Evolutionary conservation across 495 filamentous ascomycete species (phyloP).

Genomic region (Xylaria castorea): DNA sequence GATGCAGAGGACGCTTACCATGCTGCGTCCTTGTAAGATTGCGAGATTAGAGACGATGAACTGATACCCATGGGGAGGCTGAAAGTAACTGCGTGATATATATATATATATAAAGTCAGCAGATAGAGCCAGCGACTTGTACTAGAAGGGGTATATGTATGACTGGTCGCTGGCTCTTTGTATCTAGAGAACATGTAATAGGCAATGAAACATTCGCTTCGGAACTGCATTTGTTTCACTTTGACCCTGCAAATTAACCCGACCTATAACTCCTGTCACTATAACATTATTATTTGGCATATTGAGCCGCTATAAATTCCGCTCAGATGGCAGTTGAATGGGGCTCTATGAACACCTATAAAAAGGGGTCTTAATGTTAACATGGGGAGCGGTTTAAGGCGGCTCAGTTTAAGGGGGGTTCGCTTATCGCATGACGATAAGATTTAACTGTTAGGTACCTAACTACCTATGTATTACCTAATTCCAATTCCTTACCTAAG

Average conservation of each 20-base stretch:
- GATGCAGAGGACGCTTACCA: neutral
- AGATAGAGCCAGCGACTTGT: slow-evolving; percentile 15
- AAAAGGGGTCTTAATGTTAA: neutral
- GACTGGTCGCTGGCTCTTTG: slow-evolving; percentile 15
- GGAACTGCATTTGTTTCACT: neutral
- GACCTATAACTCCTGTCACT: neutral
- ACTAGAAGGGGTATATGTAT: neutral
- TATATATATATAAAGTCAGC: slow-evolving; percentile 9
- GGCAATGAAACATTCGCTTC: slow-evolving; percentile 20
- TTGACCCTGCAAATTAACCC: neutral
- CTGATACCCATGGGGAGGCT: slow-evolving; percentile 24
- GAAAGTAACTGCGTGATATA: neutral
- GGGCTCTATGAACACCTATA: neutral
- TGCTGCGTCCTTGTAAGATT: neutral
- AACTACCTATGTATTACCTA: neutral
- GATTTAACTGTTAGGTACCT: neutral
- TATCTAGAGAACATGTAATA: slow-evolving; percentile 28
- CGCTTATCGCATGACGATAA: slow-evolving; percentile 8
- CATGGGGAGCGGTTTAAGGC: neutral
- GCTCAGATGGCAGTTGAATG: neutral
- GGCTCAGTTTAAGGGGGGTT: slow-evolving; percentile 10
- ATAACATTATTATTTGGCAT: neutral
- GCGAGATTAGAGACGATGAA: slow-evolving; percentile 16
- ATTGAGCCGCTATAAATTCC: neutral
- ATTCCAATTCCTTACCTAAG: slow-evolving; percentile 14